A percentile compares a stretch with the other conserved stretches of the same genome.
Conservation (phyloP, 768 basidiomycete genomes). For the Lyophyllum shimeji region DNA sequence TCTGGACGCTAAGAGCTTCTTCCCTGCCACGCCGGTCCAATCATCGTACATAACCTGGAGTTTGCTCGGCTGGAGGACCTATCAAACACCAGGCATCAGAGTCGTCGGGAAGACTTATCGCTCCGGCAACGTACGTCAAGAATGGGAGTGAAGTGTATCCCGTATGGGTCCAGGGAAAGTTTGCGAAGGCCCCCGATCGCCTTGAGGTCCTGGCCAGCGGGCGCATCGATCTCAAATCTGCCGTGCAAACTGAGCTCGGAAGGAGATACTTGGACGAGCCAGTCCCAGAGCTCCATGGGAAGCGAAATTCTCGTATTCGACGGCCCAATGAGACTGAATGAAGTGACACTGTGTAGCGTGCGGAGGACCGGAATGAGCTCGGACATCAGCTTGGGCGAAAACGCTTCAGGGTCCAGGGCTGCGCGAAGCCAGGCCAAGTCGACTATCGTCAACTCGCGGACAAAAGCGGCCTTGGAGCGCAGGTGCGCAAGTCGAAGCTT, state of each 20-base stretch:
- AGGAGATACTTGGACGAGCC: not conserved
- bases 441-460: not conserved
- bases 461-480: conserved; percentile 2
- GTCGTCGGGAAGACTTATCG: not conserved
- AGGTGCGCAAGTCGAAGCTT: conserved; percentile 6
- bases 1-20: not conserved
- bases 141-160: not conserved
- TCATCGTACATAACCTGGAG: not conserved
- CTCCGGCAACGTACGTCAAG: not conserved
- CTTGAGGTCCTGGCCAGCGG: not conserved
- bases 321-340: not conserved
- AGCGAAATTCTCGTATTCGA: not conserved
- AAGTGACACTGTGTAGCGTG: not conserved
- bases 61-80: not conserved
- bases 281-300: not conserved
- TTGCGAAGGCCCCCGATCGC: not conserved
- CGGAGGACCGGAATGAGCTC: not conserved
- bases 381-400: not conserved
- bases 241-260: not conserved
- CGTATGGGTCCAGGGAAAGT: not conserved
- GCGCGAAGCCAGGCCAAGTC: not conserved
- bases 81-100: too few species aligned
- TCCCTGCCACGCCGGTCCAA: not conserved
- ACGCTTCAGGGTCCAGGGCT: not conserved
- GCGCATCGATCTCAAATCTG: not conserved